Percentiles rank a stretch among this genome's conserved stretches.
These are phyloP conservation scores for Candida mesenterica DNA, from an alignment of 1,139 yeast species.

Conservation along the genomic window DNA sequence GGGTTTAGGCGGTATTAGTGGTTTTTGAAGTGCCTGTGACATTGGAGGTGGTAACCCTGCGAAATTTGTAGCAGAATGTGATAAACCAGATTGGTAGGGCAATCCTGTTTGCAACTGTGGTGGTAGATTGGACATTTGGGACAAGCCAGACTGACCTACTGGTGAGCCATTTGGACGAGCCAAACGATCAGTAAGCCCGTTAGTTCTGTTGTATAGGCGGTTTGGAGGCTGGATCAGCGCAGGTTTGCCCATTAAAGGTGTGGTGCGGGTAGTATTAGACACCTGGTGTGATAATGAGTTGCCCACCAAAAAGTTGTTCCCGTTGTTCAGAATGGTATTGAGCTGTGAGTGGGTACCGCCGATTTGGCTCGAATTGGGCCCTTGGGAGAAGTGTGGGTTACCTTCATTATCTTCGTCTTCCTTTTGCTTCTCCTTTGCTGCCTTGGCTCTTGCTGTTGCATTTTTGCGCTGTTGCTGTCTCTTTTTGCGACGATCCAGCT, in stretches of 20 bases:
- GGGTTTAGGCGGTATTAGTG: slow-evolving; percentile 24
- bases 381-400: too few relatives aligned
- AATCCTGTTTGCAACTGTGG: slow-evolving; percentile 20
- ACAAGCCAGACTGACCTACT: slow-evolving; percentile 1
- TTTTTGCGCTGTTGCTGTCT: slow-evolving; percentile 16
- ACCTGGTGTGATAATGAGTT: too few relatives aligned
- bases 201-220: slow-evolving; percentile 26
- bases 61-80: neutral
- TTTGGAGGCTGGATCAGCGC: slow-evolving; percentile 51
- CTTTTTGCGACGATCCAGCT: slow-evolving; percentile 23
- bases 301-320: neutral
- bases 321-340: too few relatives aligned
- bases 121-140: slow-evolving; percentile 12
- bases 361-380: too few relatives aligned
- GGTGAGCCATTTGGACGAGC: slow-evolving; percentile 1
- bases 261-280: too few relatives aligned
- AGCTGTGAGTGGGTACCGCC: too few relatives aligned
- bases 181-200: slow-evolving; percentile 8
- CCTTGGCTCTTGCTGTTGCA: slow-evolving; percentile 5
- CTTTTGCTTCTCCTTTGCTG: neutral
- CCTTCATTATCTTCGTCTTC: slow-evolving; percentile 1
- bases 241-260: slow-evolving; percentile 44
- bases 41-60: slow-evolving; percentile 4
- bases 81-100: slow-evolving; percentile 1
- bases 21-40: slow-evolving; percentile 12